Base-by-base conservation (phyloP, 352 stramenopile species). In the Phytophthora multivora region DNA sequence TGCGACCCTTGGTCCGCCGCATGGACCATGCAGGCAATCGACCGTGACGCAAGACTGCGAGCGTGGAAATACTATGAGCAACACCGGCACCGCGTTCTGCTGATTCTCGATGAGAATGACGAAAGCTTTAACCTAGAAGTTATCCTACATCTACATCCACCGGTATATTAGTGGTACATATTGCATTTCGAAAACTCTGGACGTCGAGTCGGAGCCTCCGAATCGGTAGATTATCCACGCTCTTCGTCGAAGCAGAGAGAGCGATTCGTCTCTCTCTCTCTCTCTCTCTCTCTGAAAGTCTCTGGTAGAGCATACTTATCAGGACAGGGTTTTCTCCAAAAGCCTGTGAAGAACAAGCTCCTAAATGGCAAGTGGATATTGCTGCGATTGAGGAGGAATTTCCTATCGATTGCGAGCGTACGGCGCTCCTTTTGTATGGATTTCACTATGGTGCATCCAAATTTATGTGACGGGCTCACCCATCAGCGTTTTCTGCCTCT, bases 381-480 rank as follows among this genome's bases (percentile, higher is more conserved):
- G 31, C 28, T 4, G 16, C 28, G 39, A 2, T n/a, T 43, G 16
- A 4, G 7, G 45, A n/a, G n/a, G n/a, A 16, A 40, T 40, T 51
- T 51, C 45, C 26, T 18, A 49, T 25, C 42, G 23, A 36, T 49
- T 16, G 42, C 40, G 18, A 23, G 40, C 18, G 15, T 19, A 35
- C 35, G 13, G 35, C 35, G 19, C 2, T n/a, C 23, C n/a, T 0
- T 35, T 35, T 49, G 23, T 35, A 49, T 49, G 12, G 21, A 23
- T 13, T 30, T 47, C 40, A 47, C 18, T 47, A 43, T 42, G 26
- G 36, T 10, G 15, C 7, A 40, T 9, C 51, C 56, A 54, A 42
- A 46, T 71, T 63, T 71, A 66, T 71, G 62, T 50, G 62, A 66
- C 56, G 56, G 42, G 62, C 62, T 70, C 50, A 66, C 63, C 55